These are phyloP conservation scores for Guadua angustifolia DNA, from an alignment of 176 grass and related monocot genomes.

Conservation along the genomic window DNA sequence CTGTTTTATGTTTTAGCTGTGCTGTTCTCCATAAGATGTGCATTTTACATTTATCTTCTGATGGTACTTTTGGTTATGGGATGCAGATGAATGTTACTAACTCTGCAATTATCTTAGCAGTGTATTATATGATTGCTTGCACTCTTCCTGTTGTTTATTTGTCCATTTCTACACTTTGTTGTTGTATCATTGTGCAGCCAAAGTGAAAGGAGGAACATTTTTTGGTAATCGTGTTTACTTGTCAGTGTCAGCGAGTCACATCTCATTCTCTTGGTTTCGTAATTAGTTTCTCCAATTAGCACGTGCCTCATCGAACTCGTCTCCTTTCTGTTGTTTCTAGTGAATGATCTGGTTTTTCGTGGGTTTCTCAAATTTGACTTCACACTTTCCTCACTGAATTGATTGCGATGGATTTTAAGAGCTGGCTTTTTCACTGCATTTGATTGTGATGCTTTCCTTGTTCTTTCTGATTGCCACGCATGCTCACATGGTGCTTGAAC, in stretches of 20 bases:
- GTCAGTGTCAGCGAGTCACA: neutral
- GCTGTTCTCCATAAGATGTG: conserved; percentile 10
- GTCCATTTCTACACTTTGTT: neutral
- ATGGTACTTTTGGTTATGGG: conserved; percentile 22
- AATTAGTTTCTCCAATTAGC: neutral
- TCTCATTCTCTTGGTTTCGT: neutral
- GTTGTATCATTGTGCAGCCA: neutral
- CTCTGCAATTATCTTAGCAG: neutral
- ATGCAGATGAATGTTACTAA: conserved; percentile 17
- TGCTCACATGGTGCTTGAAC: neutral
- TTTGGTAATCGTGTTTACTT: neutral
- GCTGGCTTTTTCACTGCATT: neutral
- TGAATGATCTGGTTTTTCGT: neutral
- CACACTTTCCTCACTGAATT: neutral
- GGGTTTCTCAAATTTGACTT: neutral
- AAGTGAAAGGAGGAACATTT: neutral
- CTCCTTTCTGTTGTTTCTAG: neutral
- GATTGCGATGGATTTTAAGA: neutral
- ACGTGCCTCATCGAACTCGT: neutral
- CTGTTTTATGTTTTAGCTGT: conserved; percentile 8
- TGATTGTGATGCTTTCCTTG: conserved; percentile 20
- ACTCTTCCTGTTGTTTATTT: conserved; percentile 16
- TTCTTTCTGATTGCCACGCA: neutral
- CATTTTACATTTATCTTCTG: conserved; percentile 35
- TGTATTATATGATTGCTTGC: neutral